Base-by-base conservation (phyloP, 2,329 filamentous ascomycete genomes). In the Hymenoscyphus linearis region DNA sequence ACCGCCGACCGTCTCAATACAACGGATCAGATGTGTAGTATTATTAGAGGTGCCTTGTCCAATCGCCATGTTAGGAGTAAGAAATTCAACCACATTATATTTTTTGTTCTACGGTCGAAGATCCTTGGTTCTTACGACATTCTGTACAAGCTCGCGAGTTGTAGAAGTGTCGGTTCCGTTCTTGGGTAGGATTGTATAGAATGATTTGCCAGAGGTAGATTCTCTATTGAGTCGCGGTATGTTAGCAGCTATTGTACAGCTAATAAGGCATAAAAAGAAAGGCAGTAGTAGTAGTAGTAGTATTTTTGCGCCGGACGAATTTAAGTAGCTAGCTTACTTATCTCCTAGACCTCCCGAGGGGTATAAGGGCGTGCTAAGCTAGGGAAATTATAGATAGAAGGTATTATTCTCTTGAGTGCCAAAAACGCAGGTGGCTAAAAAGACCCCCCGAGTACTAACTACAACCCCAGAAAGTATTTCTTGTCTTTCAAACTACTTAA, bases 161-260 rank as follows among this genome's bases (percentile, higher is more conserved):
- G 16, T 40, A 6, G 13, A 40, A 16, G 36, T 40, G 14, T 40
- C 40, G 26, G 56, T 58, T 37, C 56, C 26, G n/a, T 50, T 58
- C n/a, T 58, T 58, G 2, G 56, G 56, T 10, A 58, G 52, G 22
- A 58, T 50, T 22, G 26, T 58, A 16, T 58, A 58, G 25, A 58
- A 58, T 31, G 12, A 12, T 50, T 58, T 58, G 22, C 26, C 25
- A 50, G 56, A 40, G 14, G 18, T n/a, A 52, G 56, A 37, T 25
- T 58, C 36, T 12, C 56, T 50, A 4, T 58, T 34, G 12, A 58
- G 36, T 50, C 40, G 22, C 26, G 56, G n/a, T 34, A 50, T 16
- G 37, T 58, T 58, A 58, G 56, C 36, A 58, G 56, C 56, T 35
- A 52, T 10, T 31, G 56, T 35, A 13, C 25, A 58, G 37, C 25